Conservation (phyloP, 2,329 filamentous ascomycete species). For the Neofusicoccum cordaticola region DNA sequence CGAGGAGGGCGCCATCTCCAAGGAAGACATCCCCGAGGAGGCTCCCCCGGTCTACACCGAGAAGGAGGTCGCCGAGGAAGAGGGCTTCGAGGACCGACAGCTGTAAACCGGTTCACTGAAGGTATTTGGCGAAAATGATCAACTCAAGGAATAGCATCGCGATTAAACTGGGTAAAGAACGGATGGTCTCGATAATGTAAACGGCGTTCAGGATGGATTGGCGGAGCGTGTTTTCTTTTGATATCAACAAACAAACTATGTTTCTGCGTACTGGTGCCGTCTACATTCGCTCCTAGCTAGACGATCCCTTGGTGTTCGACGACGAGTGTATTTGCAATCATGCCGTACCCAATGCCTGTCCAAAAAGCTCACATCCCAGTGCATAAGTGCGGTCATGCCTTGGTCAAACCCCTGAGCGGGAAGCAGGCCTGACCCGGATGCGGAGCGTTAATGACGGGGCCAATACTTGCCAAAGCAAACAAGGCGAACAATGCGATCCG, state of each 20-base stretch:
- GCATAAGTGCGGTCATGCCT: not conserved
- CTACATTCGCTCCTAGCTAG: not conserved
- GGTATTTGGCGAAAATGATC: not conserved
- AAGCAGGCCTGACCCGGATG: not conserved
- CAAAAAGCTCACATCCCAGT: too few relatives aligned
- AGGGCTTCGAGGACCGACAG: slow-evolving; percentile 12
- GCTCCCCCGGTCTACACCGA: slow-evolving; percentile 39
- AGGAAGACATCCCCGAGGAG: slow-evolving; percentile 34
- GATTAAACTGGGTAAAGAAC: not conserved
- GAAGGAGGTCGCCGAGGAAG: slow-evolving; percentile 30
- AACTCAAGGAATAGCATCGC: not conserved
- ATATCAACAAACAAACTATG: not conserved
- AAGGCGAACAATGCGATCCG: not conserved
- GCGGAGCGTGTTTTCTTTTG: not conserved
- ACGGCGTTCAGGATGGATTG: slow-evolving; percentile 2
- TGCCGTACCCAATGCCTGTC: not conserved
- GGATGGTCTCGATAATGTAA: not conserved
- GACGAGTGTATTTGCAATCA: not conserved
- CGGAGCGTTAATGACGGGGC: not conserved
- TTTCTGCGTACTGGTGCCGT: not conserved
- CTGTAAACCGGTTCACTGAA: not conserved
- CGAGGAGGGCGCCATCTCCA: slow-evolving; percentile 21
- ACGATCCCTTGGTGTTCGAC: not conserved
- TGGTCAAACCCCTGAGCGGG: not conserved
- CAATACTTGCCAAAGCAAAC: not conserved